A percentile compares a stretch with the other conserved stretches of the same genome.
phyloP scores from a whole-genome alignment of 352 stramenopile species.

The Aphanomyces euteiches region DNA sequence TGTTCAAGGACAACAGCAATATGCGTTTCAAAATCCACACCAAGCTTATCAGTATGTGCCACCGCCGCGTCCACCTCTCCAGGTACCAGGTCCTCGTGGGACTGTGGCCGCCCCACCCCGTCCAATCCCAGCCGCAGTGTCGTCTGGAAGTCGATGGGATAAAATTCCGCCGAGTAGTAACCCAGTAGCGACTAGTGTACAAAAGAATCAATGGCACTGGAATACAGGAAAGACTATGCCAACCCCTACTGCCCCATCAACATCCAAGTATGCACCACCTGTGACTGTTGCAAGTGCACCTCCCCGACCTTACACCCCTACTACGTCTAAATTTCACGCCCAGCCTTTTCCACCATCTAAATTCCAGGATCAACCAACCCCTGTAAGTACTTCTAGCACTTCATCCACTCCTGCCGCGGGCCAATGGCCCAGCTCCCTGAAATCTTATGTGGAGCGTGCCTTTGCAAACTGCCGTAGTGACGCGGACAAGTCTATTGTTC shows the following conservation, averaged over 20 bases:
- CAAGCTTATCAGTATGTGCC: background rate
- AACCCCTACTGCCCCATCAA: constrained; percentile 12
- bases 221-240: constrained; percentile 41
- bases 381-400: constrained; percentile 14
- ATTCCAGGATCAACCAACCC: constrained; percentile 17
- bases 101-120: constrained; percentile 26
- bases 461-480: constrained; percentile 75
- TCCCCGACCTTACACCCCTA: constrained; percentile 21
- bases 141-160: constrained; percentile 20
- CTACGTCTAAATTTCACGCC: constrained; percentile 27
- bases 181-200: constrained; percentile 27
- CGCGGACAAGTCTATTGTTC: constrained; percentile 68
- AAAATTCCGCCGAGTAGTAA: constrained; percentile 26
- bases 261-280: constrained; percentile 37
- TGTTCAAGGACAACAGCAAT: background rate
- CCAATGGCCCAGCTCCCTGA: constrained; percentile 80
- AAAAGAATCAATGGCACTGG: constrained; percentile 62
- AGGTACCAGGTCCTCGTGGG: constrained; percentile 25
- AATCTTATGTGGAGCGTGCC: constrained; percentile 83
- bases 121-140: constrained; percentile 8
- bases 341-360: constrained; percentile 32
- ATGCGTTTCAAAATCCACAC: constrained; percentile 6
- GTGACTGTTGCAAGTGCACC: constrained; percentile 48
- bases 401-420: constrained; percentile 30
- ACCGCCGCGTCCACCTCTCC: constrained; percentile 41